Percentiles rank a stretch among this genome's conserved stretches.
These are phyloP conservation scores for Dioscorea alata DNA, from an alignment of 106 monocot species.

Conservation along the genomic window DNA sequence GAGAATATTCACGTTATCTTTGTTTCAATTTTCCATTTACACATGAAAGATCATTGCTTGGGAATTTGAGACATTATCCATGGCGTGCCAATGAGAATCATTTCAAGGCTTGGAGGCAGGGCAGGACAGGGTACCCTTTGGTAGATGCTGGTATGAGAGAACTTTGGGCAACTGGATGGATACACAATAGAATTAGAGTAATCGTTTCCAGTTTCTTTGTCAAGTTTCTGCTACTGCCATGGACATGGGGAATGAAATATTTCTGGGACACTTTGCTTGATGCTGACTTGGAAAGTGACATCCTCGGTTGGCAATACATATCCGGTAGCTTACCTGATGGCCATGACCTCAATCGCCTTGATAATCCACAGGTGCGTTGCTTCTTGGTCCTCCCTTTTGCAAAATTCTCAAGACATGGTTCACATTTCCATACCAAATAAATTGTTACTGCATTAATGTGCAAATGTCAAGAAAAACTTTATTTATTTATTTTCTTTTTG, in stretches of 20 bases:
- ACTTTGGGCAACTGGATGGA: conserved; percentile 95
- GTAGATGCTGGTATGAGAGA: conserved; percentile 98
- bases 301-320: conserved; percentile 93
- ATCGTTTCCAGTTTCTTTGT: conserved; percentile 70
- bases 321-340: conserved; percentile 92
- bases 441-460: too few species aligned
- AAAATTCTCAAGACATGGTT: too few species aligned
- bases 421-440: too few species aligned
- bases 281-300: conserved; percentile 80
- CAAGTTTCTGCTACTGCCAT: conserved; percentile 76
- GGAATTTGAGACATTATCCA: conserved; percentile 71
- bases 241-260: conserved; percentile 94
- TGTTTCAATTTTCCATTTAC: conserved; percentile 96
- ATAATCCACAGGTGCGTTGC: conserved; percentile 67
- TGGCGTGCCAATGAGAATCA: conserved; percentile 56
- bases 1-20: conserved; percentile 91
- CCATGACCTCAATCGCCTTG: conserved; percentile 69
- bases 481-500: too few species aligned
- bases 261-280: conserved; percentile 87
- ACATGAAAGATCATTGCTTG: conserved; percentile 62
- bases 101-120: conserved; percentile 84
- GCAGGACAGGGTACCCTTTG: conserved; percentile 81
- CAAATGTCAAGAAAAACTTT: too few species aligned
- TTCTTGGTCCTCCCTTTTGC: not conserved
- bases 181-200: conserved; percentile 73